A percentile compares a stretch with the other conserved stretches of the same genome.
phyloP scores from a whole-genome alignment of 2,329 filamentous ascomycete genomes.

The Teratosphaeria gauchensis region DNA sequence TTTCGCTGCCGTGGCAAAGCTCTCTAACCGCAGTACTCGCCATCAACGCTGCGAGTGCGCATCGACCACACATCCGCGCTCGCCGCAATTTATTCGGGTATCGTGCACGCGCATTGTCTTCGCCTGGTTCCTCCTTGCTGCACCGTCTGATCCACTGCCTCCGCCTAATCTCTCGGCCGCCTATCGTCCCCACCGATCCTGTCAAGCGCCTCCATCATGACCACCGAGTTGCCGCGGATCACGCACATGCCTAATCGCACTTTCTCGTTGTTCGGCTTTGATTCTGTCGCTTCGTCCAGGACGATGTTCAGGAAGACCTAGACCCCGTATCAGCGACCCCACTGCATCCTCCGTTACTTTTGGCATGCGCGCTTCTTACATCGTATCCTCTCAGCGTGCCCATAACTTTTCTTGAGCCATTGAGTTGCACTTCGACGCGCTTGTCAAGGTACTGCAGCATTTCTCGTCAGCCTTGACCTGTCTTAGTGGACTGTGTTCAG shows the following conservation, averaged over 20 bases:
- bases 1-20: not conserved
- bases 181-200: slow-evolving; percentile 26
- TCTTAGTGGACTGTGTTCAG: not conserved
- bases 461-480: slow-evolving; percentile 1
- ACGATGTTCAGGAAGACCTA: slow-evolving; percentile 98
- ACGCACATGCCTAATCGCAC: slow-evolving; percentile 64
- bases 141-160: not conserved
- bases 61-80: not conserved
- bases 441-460: slow-evolving; percentile 86
- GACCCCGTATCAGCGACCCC: not conserved
- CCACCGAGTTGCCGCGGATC: slow-evolving; percentile 94
- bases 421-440: slow-evolving; percentile 92
- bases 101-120: not conserved
- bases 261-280: slow-evolving; percentile 87
- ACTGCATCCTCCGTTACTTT: not conserved
- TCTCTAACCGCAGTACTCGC: not conserved
- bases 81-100: not conserved
- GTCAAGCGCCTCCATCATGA: slow-evolving; percentile 70
- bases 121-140: not conserved
- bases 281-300: slow-evolving; percentile 90
- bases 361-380: slow-evolving; percentile 45
- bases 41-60: not conserved
- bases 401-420: slow-evolving; percentile 94
- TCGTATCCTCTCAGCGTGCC: slow-evolving; percentile 92
- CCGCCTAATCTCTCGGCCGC: slow-evolving; percentile 7